Evolutionary conservation across 192 early-diverging fungal species (phyloP).

Genomic region (Coemansia sp.): DNA sequence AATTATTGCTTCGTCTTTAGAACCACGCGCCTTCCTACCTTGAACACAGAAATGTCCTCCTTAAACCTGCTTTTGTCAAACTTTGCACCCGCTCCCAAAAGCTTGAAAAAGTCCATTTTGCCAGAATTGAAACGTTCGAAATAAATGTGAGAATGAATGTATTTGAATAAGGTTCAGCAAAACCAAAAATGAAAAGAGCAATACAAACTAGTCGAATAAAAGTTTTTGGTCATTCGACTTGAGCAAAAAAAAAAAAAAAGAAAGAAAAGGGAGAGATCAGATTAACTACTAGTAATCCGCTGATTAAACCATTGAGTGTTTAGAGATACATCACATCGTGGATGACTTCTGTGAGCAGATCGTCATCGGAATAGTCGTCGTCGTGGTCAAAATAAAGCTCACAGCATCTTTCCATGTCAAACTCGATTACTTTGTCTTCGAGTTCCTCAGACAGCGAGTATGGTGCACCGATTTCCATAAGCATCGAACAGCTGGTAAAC

Average conservation of each 20-base stretch:
- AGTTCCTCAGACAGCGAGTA: background rate
- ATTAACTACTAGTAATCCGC: no score
- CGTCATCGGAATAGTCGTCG: background rate
- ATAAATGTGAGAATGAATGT: no score
- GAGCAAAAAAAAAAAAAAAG: background rate
- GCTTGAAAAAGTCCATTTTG: conserved; percentile 76
- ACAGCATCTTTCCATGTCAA: background rate
- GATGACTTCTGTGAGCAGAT: background rate
- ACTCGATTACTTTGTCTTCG: background rate
- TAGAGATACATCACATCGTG: no score
- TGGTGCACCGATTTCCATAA: background rate
- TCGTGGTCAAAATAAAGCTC: background rate
- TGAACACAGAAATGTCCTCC: conserved; percentile 79
- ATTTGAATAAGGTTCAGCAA: no score
- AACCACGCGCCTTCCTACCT: conserved; percentile 55
- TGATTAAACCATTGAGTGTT: no score
- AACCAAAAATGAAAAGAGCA: background rate
- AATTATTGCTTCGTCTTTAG: background rate
- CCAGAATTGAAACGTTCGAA: background rate
- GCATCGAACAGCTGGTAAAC: background rate
- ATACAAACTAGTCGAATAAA: background rate
- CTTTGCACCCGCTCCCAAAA: conserved; percentile 83
- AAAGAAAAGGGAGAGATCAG: background rate
- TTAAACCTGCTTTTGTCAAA: conserved; percentile 86
- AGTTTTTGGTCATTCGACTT: background rate